Base-by-base conservation (phyloP, 2,329 filamentous ascomycete species). In the Trichoderma lentiforme region DNA sequence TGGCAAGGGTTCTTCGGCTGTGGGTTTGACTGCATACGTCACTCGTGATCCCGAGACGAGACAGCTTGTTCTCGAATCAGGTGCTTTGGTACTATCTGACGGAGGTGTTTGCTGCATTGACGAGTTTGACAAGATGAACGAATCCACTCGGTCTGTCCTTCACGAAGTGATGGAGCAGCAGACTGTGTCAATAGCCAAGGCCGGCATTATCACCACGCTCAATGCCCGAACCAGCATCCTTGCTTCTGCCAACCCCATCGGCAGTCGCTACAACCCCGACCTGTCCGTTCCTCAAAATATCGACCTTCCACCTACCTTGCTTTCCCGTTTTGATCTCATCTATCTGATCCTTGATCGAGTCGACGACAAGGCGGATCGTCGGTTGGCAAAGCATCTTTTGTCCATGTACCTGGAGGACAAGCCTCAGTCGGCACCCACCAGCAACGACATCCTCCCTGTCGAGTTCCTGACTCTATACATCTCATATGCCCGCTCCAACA, bases 391-490 rank as follows among this genome's bases (percentile, higher is more conserved):
- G 79, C 96, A 99, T 85, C 84, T 99, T 77, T 89, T 99, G 36
- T 94, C 94, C 71, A 97, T 99, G 91, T 99, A 99, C 79, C 87
- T 99, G 28, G 96, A 99, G 81, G 96, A 99, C 79, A 92, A 89
- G 56, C 97, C 96, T 1, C 93, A 97, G 32, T 95, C 95, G 73
- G 96, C 93, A 1, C 83, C 88, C 1, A 90, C 90, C 43, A 86
- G 84, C 62, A 86, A 91, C 36, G 96, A 98, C 78, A 91, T 98
- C 73, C 83, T 98, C 74, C 94, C 96, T 24, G 89, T 99, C 77
- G 96, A 99, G 77, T 98, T 98, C 83, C 87, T 99, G 18, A 99
- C 97, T 2, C 89, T 92, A 21, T 99, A 98, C 84, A 98, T 99
- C 80, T 98, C 95, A 11, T 99, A 98, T 80, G 96, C 96, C 18